A percentile compares a stretch with the other conserved stretches of the same genome.
These are phyloP conservation scores for Fusarium luffae DNA, from an alignment of 2,329 filamentous ascomycete species.

Conservation along the genomic window DNA sequence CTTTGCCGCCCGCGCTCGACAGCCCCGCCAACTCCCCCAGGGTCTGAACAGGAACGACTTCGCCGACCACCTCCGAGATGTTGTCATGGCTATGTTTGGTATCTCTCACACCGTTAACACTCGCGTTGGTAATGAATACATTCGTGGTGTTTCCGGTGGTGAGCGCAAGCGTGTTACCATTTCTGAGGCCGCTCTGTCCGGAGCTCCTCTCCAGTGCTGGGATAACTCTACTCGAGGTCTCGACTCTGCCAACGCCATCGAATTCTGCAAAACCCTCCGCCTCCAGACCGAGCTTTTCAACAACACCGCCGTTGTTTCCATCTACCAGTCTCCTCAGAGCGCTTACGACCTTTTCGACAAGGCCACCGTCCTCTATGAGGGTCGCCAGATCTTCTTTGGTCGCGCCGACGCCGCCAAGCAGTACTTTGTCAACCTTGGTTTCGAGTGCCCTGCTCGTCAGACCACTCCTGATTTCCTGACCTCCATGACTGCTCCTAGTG, in stretches of 20 bases:
- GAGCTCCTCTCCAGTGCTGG: slow-evolving; percentile 72
- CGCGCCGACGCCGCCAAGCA: slow-evolving; percentile 67
- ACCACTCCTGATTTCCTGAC: slow-evolving; percentile 79
- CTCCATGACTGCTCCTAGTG: slow-evolving; percentile 71
- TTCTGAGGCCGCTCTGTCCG: slow-evolving; percentile 69
- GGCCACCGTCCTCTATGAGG: slow-evolving; percentile 68
- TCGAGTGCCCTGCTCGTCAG: slow-evolving; percentile 72
- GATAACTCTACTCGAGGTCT: slow-evolving; percentile 80
- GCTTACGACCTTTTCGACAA: slow-evolving; percentile 74
- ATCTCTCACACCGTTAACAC: slow-evolving; percentile 80
- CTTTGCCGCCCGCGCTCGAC: slow-evolving; percentile 78
- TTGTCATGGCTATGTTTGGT: slow-evolving; percentile 80
- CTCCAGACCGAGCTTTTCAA: slow-evolving; percentile 74
- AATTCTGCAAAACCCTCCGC: slow-evolving; percentile 77
- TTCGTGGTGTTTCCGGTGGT: slow-evolving; percentile 79
- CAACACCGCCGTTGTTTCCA: slow-evolving; percentile 75
- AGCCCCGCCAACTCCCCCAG: slow-evolving; percentile 69
- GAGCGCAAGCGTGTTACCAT: slow-evolving; percentile 76
- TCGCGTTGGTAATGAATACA: slow-evolving; percentile 78
- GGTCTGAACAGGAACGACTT: slow-evolving; percentile 66
- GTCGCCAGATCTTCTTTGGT: slow-evolving; percentile 72
- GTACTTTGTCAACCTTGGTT: slow-evolving; percentile 75
- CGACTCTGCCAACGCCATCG: slow-evolving; percentile 79
- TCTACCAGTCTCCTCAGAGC: slow-evolving; percentile 75
- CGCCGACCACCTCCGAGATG: slow-evolving; percentile 73